Conservation (phyloP, 2,329 filamentous ascomycete species). For the Epichloe elymi region DNA sequence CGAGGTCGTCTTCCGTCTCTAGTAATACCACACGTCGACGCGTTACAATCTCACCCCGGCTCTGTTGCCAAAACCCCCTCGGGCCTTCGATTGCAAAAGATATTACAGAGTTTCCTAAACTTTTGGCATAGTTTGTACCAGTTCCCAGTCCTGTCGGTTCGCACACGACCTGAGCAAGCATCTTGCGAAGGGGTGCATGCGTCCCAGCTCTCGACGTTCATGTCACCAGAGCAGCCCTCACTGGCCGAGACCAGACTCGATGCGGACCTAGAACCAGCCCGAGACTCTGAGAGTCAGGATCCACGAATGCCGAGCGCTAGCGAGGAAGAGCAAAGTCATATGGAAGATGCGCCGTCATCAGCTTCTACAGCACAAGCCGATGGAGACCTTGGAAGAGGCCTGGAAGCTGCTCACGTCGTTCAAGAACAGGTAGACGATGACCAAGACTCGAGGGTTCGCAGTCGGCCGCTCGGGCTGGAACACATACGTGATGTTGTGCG, state of each 20-base stretch:
- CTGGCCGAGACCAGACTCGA: slow-evolving; percentile 4
- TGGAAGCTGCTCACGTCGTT: not conserved
- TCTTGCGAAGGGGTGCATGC: not conserved
- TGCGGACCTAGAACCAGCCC: slow-evolving; percentile 2
- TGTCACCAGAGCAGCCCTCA: slow-evolving; percentile 7
- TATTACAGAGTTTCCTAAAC: not conserved
- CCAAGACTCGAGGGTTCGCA: not conserved
- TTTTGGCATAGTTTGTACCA: not conserved
- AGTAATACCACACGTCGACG: not conserved
- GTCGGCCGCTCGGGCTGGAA: not conserved
- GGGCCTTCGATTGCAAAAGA: too few relatives aligned
- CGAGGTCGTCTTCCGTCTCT: not conserved
- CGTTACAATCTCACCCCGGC: not conserved
- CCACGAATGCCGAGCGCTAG: not conserved
- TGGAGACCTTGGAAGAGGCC: too few relatives aligned
- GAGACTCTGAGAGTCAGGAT: not conserved
- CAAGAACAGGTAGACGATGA: not conserved
- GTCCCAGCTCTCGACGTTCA: slow-evolving; percentile 3
- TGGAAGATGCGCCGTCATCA: not conserved
- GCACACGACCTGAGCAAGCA: not conserved
- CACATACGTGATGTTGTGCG: slow-evolving; percentile 35
- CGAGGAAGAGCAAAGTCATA: not conserved
- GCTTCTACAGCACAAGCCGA: not conserved
- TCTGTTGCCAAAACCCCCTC: not conserved
- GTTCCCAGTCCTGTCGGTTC: too few relatives aligned